A percentile compares a stretch with the other conserved stretches of the same genome.
Evolutionary conservation across 192 early-diverging fungal species (phyloP).

Genomic region (Geranomyces michiganensis): DNA sequence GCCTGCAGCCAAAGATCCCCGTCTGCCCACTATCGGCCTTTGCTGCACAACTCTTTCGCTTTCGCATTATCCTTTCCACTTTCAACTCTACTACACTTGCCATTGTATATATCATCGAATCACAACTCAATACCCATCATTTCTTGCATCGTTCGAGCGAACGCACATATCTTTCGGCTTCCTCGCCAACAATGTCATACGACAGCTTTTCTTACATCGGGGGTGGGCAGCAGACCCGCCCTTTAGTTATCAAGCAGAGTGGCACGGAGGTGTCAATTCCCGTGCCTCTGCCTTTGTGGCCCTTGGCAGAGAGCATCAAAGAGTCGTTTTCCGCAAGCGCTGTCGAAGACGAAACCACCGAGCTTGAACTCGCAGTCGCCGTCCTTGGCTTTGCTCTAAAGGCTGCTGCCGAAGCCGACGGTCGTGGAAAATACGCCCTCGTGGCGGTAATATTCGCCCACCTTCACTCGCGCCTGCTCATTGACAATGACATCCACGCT

Average conservation of each 20-base stretch:
- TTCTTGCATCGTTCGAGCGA: too few relatives aligned
- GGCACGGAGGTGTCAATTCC: slow-evolving; percentile 79
- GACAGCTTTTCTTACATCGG: slow-evolving; percentile 5
- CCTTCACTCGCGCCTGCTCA: slow-evolving; percentile 73
- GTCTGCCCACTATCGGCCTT: neutral
- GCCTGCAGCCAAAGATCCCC: neutral
- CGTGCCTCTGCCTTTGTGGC: slow-evolving; percentile 85
- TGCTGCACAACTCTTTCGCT: neutral
- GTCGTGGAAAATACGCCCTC: slow-evolving; percentile 56
- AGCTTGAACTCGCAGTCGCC: slow-evolving; percentile 71
- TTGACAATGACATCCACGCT: slow-evolving; percentile 83
- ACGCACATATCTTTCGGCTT: neutral
- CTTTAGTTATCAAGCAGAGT: slow-evolving; percentile 77
- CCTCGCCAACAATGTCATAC: slow-evolving; percentile 10
- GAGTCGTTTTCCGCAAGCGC: slow-evolving; percentile 56
- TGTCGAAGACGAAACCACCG: slow-evolving; percentile 58
- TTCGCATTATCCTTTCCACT: slow-evolving; percentile 8
- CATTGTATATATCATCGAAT: neutral
- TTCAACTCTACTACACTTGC: slow-evolving; percentile 6
- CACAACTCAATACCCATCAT: neutral
- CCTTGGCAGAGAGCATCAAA: slow-evolving; percentile 80
- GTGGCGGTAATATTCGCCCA: slow-evolving; percentile 77
- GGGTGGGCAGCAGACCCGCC: slow-evolving; percentile 44
- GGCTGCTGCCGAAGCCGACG: slow-evolving; percentile 14
- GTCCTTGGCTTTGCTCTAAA: slow-evolving; percentile 58